Evolutionary conservation across 176 grass and related monocot species (phyloP).

Genomic region (Carex kokanica): DNA sequence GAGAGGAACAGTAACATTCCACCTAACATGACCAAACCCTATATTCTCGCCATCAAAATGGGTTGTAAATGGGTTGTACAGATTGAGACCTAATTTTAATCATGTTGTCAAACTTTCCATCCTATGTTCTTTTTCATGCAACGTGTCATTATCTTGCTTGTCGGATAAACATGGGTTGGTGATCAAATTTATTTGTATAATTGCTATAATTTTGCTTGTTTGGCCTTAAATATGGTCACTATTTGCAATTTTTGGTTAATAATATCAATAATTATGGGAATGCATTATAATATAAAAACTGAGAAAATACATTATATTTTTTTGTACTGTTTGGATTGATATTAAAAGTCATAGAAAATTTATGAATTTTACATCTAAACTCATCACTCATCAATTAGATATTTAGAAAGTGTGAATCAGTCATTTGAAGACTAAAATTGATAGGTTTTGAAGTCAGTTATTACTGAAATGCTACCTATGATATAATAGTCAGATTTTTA

Average conservation of each 20-base stretch:
- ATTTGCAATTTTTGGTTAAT: background rate
- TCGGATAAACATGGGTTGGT: background rate
- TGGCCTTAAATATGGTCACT: background rate
- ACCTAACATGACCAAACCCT: constrained; percentile 24
- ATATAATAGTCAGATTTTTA: too few species aligned
- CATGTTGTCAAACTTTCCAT: constrained; percentile 1
- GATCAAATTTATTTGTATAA: background rate
- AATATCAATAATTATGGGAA: background rate
- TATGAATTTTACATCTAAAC: too few species aligned
- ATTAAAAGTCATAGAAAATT: too few species aligned
- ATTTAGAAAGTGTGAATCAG: too few species aligned
- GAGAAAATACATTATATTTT: background rate
- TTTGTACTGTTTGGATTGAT: too few species aligned
- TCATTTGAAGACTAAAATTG: too few species aligned
- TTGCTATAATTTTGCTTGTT: background rate
- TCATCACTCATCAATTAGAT: too few species aligned
- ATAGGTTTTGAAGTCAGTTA: too few species aligned
- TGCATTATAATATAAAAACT: background rate
- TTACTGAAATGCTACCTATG: too few species aligned
- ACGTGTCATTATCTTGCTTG: background rate
- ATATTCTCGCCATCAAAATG: background rate
- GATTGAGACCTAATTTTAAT: background rate
- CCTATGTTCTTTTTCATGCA: background rate
- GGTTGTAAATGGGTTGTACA: background rate
- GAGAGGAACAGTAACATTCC: background rate